Evolutionary conservation across 345 rosid species (phyloP).

Genomic region (Stellera chamaejasme): DNA sequence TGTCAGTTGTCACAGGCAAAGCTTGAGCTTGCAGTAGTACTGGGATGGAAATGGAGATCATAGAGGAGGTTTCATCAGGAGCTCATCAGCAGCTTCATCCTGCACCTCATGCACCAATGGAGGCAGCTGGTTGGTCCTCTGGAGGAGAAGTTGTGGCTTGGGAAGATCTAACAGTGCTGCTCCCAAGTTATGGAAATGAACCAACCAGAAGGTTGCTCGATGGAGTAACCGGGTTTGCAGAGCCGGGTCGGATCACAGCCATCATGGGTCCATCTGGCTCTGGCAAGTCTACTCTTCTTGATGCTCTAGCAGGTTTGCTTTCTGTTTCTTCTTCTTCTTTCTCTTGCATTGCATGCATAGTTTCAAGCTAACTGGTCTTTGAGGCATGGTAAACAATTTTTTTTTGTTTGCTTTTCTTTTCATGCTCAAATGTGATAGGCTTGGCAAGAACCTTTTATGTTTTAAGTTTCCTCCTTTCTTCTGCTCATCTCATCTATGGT

Average conservation of each 20-base stretch:
- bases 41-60: no score
- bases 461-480: no score
- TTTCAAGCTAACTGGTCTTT: background rate
- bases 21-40: background rate
- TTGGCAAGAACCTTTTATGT: no score
- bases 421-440: no score
- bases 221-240: slow-evolving; percentile 66
- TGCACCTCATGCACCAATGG: background rate
- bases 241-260: slow-evolving; percentile 73
- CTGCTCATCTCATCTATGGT: no score
- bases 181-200: slow-evolving; percentile 54
- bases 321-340: background rate
- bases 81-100: no score
- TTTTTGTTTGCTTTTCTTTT: no score
- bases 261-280: slow-evolving; percentile 96
- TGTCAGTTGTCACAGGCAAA: background rate
- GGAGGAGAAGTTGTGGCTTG: slow-evolving; percentile 36
- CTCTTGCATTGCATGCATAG: background rate
- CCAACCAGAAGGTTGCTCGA: slow-evolving; percentile 56
- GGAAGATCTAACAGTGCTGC: slow-evolving; percentile 64
- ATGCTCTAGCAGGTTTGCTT: slow-evolving; percentile 63
- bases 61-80: no score
- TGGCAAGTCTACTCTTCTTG: slow-evolving; percentile 87
- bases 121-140: background rate
- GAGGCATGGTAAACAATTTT: background rate